Percentiles rank a stretch among this genome's conserved stretches.
Evolutionary conservation across 148 eudicot genomes (phyloP).

Genomic region (Camellia sinensis): DNA sequence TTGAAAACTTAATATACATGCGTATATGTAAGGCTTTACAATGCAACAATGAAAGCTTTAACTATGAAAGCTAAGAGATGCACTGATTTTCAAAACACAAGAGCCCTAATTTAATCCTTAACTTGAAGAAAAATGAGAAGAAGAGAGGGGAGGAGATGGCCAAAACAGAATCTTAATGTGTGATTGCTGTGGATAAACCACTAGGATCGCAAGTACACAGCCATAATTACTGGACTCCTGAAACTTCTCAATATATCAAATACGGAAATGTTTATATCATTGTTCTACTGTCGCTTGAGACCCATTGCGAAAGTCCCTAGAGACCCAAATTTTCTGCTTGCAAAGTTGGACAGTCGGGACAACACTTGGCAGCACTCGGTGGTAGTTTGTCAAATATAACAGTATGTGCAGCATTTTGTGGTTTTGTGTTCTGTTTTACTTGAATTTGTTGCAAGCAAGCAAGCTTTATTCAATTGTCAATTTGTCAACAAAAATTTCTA

Average conservation of each 20-base stretch:
- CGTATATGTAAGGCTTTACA: no score
- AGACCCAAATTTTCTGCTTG: background rate
- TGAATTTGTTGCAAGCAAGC: background rate
- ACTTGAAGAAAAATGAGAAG: no score
- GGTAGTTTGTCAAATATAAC: background rate
- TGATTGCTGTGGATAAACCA: background rate
- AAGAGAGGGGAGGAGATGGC: no score
- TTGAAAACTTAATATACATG: no score
- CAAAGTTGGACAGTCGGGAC: background rate
- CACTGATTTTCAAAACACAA: no score
- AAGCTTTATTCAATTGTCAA: background rate
- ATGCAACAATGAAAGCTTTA: no score
- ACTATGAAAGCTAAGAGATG: no score
- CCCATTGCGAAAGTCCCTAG: background rate
- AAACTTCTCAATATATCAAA: background rate
- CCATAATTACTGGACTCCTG: background rate
- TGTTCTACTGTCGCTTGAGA: background rate
- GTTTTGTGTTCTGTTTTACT: conserved; percentile 3
- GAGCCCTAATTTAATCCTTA: no score
- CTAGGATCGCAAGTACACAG: background rate
- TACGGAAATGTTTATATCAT: background rate
- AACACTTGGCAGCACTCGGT: background rate
- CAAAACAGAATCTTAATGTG: no score
- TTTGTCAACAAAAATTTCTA: background rate
- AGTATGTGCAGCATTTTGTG: background rate